Percentiles rank a stretch among this genome's conserved stretches.
phyloP scores from a whole-genome alignment of 2,329 filamentous ascomycete species.

The Diaporthe capsici region DNA sequence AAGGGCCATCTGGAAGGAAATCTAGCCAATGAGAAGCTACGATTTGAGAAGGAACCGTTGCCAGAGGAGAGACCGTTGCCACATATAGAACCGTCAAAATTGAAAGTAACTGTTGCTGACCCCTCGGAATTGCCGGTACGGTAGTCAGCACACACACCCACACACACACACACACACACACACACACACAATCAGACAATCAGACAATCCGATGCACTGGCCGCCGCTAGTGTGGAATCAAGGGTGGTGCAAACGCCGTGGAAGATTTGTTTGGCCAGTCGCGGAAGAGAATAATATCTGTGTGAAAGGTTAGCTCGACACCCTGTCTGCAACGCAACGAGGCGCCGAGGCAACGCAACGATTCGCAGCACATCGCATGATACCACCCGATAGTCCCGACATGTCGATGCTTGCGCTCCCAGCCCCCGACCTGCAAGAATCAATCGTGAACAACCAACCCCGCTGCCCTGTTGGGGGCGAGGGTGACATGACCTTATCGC shows the following conservation, averaged over 20 bases:
- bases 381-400: background rate
- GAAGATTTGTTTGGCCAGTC: conserved; percentile 6
- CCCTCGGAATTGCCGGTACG: too few species aligned
- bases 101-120: too few species aligned
- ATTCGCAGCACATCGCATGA: conserved; percentile 6
- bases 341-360: background rate
- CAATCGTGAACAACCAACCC: background rate
- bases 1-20: too few species aligned
- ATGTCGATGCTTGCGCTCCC: conserved; percentile 1
- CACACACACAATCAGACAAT: background rate
- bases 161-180: background rate
- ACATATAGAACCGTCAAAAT: too few species aligned
- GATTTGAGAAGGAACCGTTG: too few species aligned
- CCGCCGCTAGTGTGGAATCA: conserved; percentile 29
- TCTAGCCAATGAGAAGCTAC: too few species aligned
- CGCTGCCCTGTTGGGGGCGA: background rate
- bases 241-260: background rate
- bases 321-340: conserved; percentile 4
- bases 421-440: background rate
- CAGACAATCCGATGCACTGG: conserved; percentile 12
- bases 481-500: conserved; percentile 28
- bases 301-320: background rate
- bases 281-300: conserved; percentile 28
- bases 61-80: too few species aligned
- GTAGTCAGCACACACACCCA: conserved; percentile 12